Conservation (phyloP, 257 asterid genomes). For the Nicotiana obtusifolia region DNA sequence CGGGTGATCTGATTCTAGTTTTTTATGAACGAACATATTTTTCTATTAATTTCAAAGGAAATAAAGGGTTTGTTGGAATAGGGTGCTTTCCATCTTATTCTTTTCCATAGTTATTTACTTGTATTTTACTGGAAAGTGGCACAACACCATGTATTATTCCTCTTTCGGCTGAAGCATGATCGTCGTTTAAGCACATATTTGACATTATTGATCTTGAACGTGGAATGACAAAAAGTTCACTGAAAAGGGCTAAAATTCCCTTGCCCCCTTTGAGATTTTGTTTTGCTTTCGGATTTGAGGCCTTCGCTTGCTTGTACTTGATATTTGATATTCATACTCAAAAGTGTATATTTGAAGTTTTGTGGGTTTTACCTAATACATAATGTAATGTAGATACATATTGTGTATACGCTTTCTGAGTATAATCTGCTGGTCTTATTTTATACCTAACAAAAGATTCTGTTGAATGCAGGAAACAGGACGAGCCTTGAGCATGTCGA, state of each 20-base stretch:
- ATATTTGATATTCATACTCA: not conserved
- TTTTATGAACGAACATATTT: not conserved
- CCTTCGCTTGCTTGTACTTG: not conserved
- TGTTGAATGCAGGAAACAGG: slow-evolving; percentile 45
- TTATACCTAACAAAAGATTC: not conserved
- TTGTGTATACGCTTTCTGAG: not conserved
- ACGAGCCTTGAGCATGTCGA: slow-evolving; percentile 40
- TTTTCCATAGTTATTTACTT: not conserved
- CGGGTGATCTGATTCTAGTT: slow-evolving; percentile 4
- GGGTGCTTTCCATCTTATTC: not conserved
- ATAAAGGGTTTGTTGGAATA: not conserved
- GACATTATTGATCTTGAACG: not conserved
- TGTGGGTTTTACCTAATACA: not conserved
- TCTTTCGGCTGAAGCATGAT: no score
- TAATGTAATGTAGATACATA: not conserved
- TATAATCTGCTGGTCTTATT: not conserved
- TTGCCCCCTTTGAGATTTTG: not conserved
- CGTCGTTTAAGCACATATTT: not conserved
- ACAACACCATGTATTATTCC: not conserved
- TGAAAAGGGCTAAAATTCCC: not conserved
- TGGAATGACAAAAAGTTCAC: not conserved
- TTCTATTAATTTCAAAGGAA: not conserved
- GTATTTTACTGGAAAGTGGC: not conserved
- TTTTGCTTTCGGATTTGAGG: not conserved
- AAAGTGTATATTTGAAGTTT: not conserved